phyloP scores from a whole-genome alignment of 2,329 filamentous ascomycete species.

The Ophiostoma triangulosporum region DNA sequence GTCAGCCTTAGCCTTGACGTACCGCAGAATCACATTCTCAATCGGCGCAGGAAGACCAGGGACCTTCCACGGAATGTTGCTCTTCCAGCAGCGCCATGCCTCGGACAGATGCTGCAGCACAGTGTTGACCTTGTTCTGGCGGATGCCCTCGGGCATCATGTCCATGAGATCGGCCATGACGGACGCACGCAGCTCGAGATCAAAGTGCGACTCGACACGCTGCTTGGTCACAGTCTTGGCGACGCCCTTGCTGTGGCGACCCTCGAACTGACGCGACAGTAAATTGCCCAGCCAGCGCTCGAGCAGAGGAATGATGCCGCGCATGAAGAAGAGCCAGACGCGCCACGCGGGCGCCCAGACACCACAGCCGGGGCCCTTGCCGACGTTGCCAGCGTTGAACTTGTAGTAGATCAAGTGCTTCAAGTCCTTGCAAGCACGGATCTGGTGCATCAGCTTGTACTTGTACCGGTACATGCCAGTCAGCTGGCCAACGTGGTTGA shows the following conservation, averaged over 20 bases:
- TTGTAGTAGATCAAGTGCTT: slow-evolving; percentile 99
- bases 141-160: slow-evolving; percentile 99
- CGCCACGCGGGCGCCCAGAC: slow-evolving; percentile 99
- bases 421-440: slow-evolving; percentile 94
- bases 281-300: slow-evolving; percentile 97
- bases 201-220: slow-evolving; percentile 96
- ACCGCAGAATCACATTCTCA: slow-evolving; percentile 95
- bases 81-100: slow-evolving; percentile 99
- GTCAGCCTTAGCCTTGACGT: slow-evolving; percentile 97
- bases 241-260: slow-evolving; percentile 95
- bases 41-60: slow-evolving; percentile 92
- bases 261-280: slow-evolving; percentile 93
- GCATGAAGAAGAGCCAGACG: slow-evolving; percentile 99
- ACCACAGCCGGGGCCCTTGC: slow-evolving; percentile 93
- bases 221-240: slow-evolving; percentile 99
- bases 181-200: slow-evolving; percentile 89
- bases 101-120: slow-evolving; percentile 94
- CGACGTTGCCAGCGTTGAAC: slow-evolving; percentile 93
- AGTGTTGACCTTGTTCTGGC: slow-evolving; percentile 98
- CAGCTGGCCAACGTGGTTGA: slow-evolving; percentile 96
- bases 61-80: slow-evolving; percentile 99
- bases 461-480: slow-evolving; percentile 99
- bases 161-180: slow-evolving; percentile 99
- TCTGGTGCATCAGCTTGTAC: slow-evolving; percentile 99
- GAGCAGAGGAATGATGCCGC: slow-evolving; percentile 89